These are phyloP conservation scores for Limonium bicolor DNA, from an alignment of 148 eudicot species.

Conservation along the genomic window DNA sequence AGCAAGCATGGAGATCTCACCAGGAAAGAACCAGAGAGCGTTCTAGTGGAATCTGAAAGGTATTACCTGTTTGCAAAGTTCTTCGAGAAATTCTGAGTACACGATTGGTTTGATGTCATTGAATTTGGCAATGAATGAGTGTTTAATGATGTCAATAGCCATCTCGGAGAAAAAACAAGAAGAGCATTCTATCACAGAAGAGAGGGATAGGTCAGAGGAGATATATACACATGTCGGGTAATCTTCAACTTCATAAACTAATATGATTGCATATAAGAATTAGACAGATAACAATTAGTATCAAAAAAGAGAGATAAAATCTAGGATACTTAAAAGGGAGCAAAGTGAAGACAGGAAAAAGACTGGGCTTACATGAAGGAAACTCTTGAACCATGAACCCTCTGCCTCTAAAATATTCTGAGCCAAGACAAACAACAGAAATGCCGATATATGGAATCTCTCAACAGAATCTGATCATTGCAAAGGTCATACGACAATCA, in stretches of 20 bases:
- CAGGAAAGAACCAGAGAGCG: too few relatives aligned
- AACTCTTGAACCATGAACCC: slow-evolving; percentile 84
- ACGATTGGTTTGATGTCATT: slow-evolving; percentile 80
- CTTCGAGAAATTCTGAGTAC: slow-evolving; percentile 93
- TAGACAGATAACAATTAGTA: too few relatives aligned
- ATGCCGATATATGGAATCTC: slow-evolving; percentile 89
- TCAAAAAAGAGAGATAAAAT: too few relatives aligned
- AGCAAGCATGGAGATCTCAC: too few relatives aligned
- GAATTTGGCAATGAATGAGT: slow-evolving; percentile 88
- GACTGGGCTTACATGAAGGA: slow-evolving; percentile 53
- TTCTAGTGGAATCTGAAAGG: too few relatives aligned
- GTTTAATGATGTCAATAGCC: slow-evolving; percentile 78
- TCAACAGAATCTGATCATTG: slow-evolving; percentile 71
- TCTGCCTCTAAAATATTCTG: slow-evolving; percentile 95
- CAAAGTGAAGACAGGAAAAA: background rate
- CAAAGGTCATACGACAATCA: slow-evolving; percentile 10
- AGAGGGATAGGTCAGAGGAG: too few relatives aligned
- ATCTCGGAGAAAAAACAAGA: slow-evolving; percentile 72
- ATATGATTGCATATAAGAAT: too few relatives aligned
- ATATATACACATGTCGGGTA: too few relatives aligned
- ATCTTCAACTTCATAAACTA: too few relatives aligned
- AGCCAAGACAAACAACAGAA: slow-evolving; percentile 75
- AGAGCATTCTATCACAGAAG: slow-evolving; percentile 68
- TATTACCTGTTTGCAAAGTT: slow-evolving; percentile 90
- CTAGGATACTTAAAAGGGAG: too few relatives aligned